Base-by-base conservation (phyloP, 106 monocot species). In the Triglochin maritima region DNA sequence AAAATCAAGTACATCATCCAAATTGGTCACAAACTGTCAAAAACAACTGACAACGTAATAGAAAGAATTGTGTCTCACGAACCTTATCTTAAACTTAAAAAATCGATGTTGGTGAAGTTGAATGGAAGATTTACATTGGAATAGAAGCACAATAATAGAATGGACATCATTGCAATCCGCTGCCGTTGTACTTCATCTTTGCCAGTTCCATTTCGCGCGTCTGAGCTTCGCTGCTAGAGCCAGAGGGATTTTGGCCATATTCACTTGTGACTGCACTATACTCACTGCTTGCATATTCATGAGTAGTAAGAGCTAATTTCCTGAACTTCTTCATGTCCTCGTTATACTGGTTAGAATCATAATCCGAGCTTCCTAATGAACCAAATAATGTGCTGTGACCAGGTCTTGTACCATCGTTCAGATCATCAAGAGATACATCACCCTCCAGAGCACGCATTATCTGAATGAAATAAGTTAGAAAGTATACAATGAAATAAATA, bases 321-420 rank as follows among this genome's bases (percentile, higher is more conserved):
- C 69, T 70, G 47, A 70, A 70, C 59, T 59, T 70, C 58, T 59
- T 70, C 69, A 70, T 70, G 56, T 70, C 69, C 46, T 70, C 69
- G 47, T 46, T 70, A 57, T 70, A 70, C 69, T 70, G 69, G 43
- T 59, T 47, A 13, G 58, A 59, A 43, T 71, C 71, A 12, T 71
- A 71, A 41, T 71, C 71, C 4, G 71, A 73, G 56, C 72, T 62
- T 9, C 71, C 49, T 4, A 14, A 59, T 29, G 46, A 47, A 44
- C 63, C 52, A 41, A 59, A 70, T 3, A 70, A n/a, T 1, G 71
- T 51, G 71, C 71, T 71, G 50, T 71, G 71, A 4, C 71, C 71
- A 3, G 71, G 71, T 9, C 29, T 41, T 43, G 62, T 43, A 41
- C 71, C 71, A 29, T 71, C 71, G 49, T 71, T 60, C 42, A 71